Evolutionary conservation across 768 basidiomycete species (phyloP), one percentile per base, ranked within the genome.

Genomic region (Phlegmacium glaucopus): DNA sequence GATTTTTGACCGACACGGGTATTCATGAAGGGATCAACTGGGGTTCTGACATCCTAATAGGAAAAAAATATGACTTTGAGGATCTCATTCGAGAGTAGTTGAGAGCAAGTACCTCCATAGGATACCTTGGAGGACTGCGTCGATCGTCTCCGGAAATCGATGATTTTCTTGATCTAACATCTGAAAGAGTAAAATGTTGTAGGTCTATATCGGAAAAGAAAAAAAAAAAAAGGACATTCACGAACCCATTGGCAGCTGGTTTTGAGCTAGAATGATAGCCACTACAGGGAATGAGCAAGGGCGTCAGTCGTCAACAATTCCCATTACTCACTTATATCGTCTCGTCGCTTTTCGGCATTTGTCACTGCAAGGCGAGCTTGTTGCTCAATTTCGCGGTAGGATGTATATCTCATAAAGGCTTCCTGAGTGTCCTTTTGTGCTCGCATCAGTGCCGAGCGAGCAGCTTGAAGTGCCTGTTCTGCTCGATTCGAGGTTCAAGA

Each of bases 361-460:
- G 63, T 63, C 9, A 87, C 80, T 49, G 82, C 80, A 54, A 80
- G 78, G 55, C 80, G 73, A 40, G 85, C 85, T 61, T 82, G 81
- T 36, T 72, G 70, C 59, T 89, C 86, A 9, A 78, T 67, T 56
- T 88, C 85, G 13, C 87, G 69, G 64, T 80, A 85, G 9, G 78
- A 72, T 9, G 79, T 87, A 56, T 88, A 88, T 42, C 79, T 70
- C 60, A 81, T 72, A 57, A 87, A 85, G 3, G 84, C 77, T 36
- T 87, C 85, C 56, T 87, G 83, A 0, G 84, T 82, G 42, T 86
- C 84, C 57, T 83, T 80, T 58, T 84, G 83, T 16, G 83, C 82
- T 37, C 83, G 76, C 37, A 74, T 56, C n/a, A 86, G 69, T 4
- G 80, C 72, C 39, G 72, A 71, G 27, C 84, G 81, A 15, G 82